Percentiles rank a stretch among this genome's conserved stretches.
These are phyloP conservation scores for Coprinopsis cinerea DNA, from an alignment of 768 basidiomycete genomes.

Conservation along the genomic window DNA sequence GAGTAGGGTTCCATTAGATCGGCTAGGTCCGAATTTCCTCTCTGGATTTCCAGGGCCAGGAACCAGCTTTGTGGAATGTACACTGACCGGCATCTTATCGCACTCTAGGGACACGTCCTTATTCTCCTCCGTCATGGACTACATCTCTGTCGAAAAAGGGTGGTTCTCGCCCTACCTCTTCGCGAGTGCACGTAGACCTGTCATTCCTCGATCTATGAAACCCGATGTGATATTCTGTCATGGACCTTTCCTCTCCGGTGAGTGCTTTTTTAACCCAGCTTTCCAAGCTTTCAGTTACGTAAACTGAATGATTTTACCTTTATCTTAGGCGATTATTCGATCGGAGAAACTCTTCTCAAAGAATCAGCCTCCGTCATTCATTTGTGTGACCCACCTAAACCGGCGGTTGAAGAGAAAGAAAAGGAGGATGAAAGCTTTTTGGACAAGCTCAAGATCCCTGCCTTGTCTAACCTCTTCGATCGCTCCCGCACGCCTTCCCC, in stretches of 20 bases:
- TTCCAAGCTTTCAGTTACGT: background rate
- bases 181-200: slow-evolving; percentile 51
- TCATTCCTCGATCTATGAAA: slow-evolving; percentile 56
- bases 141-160: slow-evolving; percentile 56
- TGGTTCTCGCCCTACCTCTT: slow-evolving; percentile 68
- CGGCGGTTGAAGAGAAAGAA: slow-evolving; percentile 12
- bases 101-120: slow-evolving; percentile 53
- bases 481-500: slow-evolving; percentile 48
- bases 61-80: no score
- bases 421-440: slow-evolving; percentile 10
- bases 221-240: slow-evolving; percentile 64
- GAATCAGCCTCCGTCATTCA: slow-evolving; percentile 51
- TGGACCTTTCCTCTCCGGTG: slow-evolving; percentile 55
- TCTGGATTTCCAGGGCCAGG: no score
- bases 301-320: slow-evolving; percentile 1
- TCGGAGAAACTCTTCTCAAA: slow-evolving; percentile 52
- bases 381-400: slow-evolving; percentile 30
- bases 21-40: no score
- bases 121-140: slow-evolving; percentile 57
- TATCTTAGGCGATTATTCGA: slow-evolving; percentile 49
- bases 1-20: no score
- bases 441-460: slow-evolving; percentile 27
- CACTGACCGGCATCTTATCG: no score
- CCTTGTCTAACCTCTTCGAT: slow-evolving; percentile 37
- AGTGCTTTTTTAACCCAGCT: slow-evolving; percentile 1